Conservation (phyloP, 345 rosid genomes). For the Barbarea vulgaris region DNA sequence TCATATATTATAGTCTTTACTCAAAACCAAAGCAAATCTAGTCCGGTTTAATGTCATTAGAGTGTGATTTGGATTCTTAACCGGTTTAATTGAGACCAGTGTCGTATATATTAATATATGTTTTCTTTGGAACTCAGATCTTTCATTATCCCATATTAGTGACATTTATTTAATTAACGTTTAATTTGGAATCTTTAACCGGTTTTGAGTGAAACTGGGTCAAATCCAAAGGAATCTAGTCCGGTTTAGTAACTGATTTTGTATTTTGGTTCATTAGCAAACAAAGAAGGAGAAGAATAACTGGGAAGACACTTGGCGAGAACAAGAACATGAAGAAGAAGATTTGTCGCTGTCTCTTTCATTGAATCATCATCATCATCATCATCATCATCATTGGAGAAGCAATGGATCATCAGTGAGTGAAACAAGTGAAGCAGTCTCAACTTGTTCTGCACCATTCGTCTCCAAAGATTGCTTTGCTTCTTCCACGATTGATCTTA, state of each 20-base stretch:
- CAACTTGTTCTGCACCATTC: slow-evolving; percentile 47
- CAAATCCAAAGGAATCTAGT: background rate
- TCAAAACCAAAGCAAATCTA: background rate
- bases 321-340: slow-evolving; percentile 21
- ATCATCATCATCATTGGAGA: slow-evolving; percentile 43
- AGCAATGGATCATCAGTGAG: slow-evolving; percentile 59
- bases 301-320: slow-evolving; percentile 17
- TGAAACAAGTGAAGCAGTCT: slow-evolving; percentile 72
- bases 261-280: slow-evolving; percentile 33
- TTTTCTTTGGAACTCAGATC: background rate
- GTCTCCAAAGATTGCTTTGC: slow-evolving; percentile 45
- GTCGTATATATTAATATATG: background rate
- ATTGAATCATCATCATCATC: slow-evolving; percentile 37
- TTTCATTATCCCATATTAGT: background rate
- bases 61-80: background rate
- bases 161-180: background rate
- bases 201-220: background rate
- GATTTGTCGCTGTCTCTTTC: slow-evolving; percentile 65
- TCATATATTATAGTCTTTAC: background rate
- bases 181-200: background rate
- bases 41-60: background rate
- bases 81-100: background rate
- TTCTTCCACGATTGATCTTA: slow-evolving; percentile 46
- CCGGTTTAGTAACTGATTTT: slow-evolving; percentile 12
- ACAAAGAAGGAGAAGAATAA: slow-evolving; percentile 36